These are phyloP conservation scores for Poa annua DNA, from an alignment of 176 grass and related monocot species.

Conservation along the genomic window DNA sequence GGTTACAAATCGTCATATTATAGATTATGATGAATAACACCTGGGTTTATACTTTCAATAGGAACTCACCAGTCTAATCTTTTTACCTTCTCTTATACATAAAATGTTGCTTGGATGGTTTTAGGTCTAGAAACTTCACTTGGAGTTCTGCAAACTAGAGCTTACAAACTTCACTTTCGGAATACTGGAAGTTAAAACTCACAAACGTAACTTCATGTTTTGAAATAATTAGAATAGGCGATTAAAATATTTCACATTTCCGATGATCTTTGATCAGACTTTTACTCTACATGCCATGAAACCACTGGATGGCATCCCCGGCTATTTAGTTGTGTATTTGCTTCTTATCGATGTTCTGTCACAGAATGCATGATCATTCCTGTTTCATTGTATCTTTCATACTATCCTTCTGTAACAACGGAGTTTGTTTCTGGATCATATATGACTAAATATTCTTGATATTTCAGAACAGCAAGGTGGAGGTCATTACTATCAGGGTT, in stretches of 20 bases:
- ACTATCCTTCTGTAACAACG: not conserved
- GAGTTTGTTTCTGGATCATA: constrained; percentile 9
- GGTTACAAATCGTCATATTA: not conserved
- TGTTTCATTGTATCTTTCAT: not conserved
- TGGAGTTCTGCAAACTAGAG: not conserved
- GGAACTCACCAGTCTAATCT: not conserved
- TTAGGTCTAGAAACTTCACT: not conserved
- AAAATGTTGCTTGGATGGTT: constrained; percentile 4
- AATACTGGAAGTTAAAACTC: not conserved
- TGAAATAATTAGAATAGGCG: not conserved
- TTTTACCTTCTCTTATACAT: not conserved
- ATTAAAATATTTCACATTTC: not conserved
- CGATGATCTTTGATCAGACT: not conserved
- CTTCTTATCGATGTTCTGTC: not conserved
- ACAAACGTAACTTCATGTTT: not conserved
- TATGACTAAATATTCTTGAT: constrained; percentile 44
- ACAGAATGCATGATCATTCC: constrained; percentile 1
- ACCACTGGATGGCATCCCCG: not conserved
- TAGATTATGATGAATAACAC: not conserved
- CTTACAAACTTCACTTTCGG: not conserved
- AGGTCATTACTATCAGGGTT: constrained; percentile 85
- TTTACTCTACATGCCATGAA: constrained; percentile 9
- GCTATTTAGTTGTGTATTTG: not conserved
- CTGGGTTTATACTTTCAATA: not conserved
- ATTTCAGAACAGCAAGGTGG: constrained; percentile 91